Base-by-base conservation (phyloP, 176 grass and related monocot species). In the Raddia guianensis region DNA sequence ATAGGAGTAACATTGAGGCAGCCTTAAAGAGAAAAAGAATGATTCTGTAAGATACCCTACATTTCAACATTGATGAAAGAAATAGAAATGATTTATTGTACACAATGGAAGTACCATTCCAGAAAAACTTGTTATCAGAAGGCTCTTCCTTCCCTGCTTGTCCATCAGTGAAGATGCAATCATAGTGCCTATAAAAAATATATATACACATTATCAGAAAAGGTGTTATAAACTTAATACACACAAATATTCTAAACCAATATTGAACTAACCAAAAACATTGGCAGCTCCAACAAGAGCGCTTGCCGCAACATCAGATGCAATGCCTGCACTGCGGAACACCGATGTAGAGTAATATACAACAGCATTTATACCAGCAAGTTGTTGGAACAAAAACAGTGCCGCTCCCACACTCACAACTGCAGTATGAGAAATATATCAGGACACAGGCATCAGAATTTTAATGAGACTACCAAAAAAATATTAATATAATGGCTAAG, bases 141-240 rank as follows among this genome's bases (percentile, higher is more conserved):
- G 96, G 76, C 89, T 99, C 76, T 99, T 99, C 89, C 96, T 87
- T 63, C 96, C 96, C 91, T 90, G 87, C 67, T 82, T 95, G 86
- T 99, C 96, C 96, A 99, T 99, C 80, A 99, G 85, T 65, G 96
- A 93, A 84, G 96, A 99, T 52, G 96, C 96, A 93, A 99, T 86
- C 50, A 86, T 45, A 60, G 96, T 99, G 32, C 96, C 96, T 99
- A 69, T 18, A 75, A 51, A 27, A 81, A 73, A 69, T 63, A 82
- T 12, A 81, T 65, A 62, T 67, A 44, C 6, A 40, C 73, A 68
- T 19, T 51, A 76, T 84, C 60, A 84, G 76, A 51, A 65, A 86
- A 79, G 12, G 33, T 0, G 3, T 73, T 73, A 9, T 49, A 7
- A 78, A 77, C 47, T 81, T 68, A 69, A 44, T 82, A 10, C 7